Base-by-base conservation (phyloP, 768 basidiomycete species). In the Termitomyces sp. region DNA sequence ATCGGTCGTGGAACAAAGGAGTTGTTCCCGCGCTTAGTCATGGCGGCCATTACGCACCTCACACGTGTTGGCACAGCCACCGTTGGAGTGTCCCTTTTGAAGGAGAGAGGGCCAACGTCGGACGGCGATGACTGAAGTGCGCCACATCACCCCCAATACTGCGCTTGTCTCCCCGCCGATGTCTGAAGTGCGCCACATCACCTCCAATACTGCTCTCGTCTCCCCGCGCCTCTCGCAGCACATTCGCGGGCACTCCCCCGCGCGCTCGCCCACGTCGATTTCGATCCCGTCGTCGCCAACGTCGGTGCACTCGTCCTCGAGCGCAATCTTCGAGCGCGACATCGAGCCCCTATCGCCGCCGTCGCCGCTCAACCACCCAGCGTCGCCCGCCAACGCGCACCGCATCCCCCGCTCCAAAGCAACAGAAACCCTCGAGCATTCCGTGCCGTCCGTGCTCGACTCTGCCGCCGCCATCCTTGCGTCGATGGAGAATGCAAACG, bases 281-380 rank as follows among this genome's bases (percentile, higher is more conserved):
- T 89, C 88, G 12, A 91, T 91, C 60, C 89, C 89, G 0, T 91
- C 88, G 15, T 89, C 87, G 1, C 90, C 90, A 3, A 89, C 89
- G 20, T 91, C 89, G 38, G 84, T 91, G 2, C 82, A 91, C 67
- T 94, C 91, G 0, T 91, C 91, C 0, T 91, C 91, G 0, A 94
- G 92, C 0, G 92, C 93, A 42, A 96, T 95, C 60, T 96, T 96
- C 62, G 93, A 96, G 74, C 86, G 93, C 40, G 93, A 96, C 71
- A 93, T 96, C 64, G 93, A 94, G 66, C 87, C 87, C 65, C 71
- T 74, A 53, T 72, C 73, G 0, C 29, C 74, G 80, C 1, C 58
- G n/a, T 60, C 71, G 70, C 59, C 65, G 67, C 58, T 69, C 67
- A 58, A 42, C 3, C 46, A 59, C 14, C 5, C 34, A 7, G 5